phyloP scores from a whole-genome alignment of 345 rosid species.

The Eucalyptus sideroxylon region DNA sequence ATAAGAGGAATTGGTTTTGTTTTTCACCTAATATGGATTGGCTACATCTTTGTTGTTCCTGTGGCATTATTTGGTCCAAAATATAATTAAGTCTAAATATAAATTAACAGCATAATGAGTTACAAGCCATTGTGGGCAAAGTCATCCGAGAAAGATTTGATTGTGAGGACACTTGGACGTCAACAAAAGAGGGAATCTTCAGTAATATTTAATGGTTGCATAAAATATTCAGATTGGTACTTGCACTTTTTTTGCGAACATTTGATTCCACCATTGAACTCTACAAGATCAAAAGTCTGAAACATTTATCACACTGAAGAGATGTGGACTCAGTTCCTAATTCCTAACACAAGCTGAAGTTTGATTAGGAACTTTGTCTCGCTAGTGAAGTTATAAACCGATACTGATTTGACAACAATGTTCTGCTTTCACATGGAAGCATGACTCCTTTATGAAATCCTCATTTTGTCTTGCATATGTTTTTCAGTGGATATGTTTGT shows the following conservation, averaged over 20 bases:
- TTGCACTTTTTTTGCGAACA: background rate
- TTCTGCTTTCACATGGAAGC: background rate
- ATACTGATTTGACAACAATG: background rate
- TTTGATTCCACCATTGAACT: background rate
- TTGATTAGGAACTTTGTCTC: background rate
- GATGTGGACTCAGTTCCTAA: background rate
- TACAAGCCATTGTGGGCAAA: background rate
- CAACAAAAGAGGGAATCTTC: background rate
- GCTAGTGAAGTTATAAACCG: background rate
- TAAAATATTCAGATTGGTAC: background rate
- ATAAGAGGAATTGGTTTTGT: background rate
- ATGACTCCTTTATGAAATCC: background rate
- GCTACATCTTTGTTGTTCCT: background rate
- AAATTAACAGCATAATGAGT: background rate
- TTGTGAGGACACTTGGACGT: background rate
- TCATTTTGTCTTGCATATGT: background rate
- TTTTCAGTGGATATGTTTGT: background rate
- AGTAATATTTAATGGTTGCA: background rate
- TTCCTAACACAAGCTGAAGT: background rate
- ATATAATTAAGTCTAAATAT: background rate
- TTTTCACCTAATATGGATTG: background rate
- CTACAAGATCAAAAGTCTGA: background rate
- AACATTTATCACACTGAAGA: background rate
- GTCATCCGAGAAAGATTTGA: background rate
- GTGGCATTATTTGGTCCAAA: background rate